Conservation (phyloP, 2,329 filamentous ascomycete species). For the Penicillium sp. region DNA sequence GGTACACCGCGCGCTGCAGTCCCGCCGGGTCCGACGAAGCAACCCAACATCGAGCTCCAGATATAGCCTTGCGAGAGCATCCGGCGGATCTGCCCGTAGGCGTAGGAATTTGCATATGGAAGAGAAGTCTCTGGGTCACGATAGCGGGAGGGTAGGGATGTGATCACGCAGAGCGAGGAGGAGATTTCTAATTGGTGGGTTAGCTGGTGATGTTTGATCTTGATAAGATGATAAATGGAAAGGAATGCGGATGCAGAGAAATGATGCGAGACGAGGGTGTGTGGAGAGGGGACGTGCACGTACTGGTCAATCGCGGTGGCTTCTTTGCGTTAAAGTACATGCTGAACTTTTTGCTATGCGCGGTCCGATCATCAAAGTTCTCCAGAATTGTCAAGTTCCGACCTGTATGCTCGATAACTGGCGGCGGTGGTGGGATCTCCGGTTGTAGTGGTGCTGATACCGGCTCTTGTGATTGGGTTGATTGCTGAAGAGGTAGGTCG, state of each 20-base stretch:
- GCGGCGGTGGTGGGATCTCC: slow-evolving; percentile 35
- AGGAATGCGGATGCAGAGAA: no score
- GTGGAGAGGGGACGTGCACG: slow-evolving; percentile 25
- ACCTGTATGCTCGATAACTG: slow-evolving; percentile 55
- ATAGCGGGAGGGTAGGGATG: slow-evolving; percentile 77
- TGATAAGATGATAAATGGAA: background rate
- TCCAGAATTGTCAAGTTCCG: slow-evolving; percentile 63
- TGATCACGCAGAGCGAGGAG: slow-evolving; percentile 74
- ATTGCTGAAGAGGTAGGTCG: slow-evolving; percentile 1
- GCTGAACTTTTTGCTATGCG: slow-evolving; percentile 57
- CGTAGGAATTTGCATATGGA: slow-evolving; percentile 75
- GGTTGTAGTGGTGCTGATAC: slow-evolving; percentile 30
- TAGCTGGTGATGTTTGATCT: background rate
- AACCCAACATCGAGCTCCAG: slow-evolving; percentile 80
- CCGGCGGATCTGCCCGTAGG: slow-evolving; percentile 77
- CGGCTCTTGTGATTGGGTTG: slow-evolving; percentile 17
- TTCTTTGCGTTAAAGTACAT: slow-evolving; percentile 61
- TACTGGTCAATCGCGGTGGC: slow-evolving; percentile 53
- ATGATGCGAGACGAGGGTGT: background rate
- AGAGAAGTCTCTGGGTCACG: slow-evolving; percentile 83
- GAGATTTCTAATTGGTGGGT: slow-evolving; percentile 45
- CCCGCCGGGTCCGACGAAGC: slow-evolving; percentile 72
- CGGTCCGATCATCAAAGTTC: slow-evolving; percentile 60
- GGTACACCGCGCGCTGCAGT: slow-evolving; percentile 75
- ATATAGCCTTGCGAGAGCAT: slow-evolving; percentile 73